These are phyloP conservation scores for Termitomyces sp. DNA, from an alignment of 768 basidiomycete species.

Conservation along the genomic window DNA sequence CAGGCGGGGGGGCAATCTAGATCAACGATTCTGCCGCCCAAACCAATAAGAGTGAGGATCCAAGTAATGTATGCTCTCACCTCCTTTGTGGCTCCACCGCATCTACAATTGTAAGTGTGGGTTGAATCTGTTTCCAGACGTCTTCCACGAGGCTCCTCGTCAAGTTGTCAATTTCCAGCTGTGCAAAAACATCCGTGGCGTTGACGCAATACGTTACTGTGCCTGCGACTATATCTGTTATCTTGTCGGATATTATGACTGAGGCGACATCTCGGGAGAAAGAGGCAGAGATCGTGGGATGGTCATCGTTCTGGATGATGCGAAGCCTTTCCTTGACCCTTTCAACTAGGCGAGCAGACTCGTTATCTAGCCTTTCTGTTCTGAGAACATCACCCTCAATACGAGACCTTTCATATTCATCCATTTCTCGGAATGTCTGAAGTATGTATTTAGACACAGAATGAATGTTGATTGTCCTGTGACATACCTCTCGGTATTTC, in stretches of 20 bases:
- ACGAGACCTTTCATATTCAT: slow-evolving; percentile 1
- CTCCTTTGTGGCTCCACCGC: neutral
- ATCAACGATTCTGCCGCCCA: neutral
- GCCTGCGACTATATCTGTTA: neutral
- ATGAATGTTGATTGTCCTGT: neutral
- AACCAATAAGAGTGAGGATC: too few relatives aligned
- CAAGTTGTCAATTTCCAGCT: neutral
- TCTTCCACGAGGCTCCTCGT: neutral
- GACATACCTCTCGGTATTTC: slow-evolving; percentile 1
- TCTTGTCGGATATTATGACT: slow-evolving; percentile 4
- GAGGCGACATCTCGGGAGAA: neutral
- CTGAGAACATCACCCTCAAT: neutral
- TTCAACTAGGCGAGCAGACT: neutral
- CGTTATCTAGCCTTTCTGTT: neutral
- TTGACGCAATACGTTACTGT: neutral
- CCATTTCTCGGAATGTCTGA: slow-evolving; percentile 5
- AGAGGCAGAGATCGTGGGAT: neutral
- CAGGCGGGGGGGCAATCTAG: slow-evolving; percentile 1
- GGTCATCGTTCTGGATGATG: neutral
- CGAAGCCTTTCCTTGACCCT: neutral
- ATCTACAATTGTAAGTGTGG: slow-evolving; percentile 1
- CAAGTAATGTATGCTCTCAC: neutral
- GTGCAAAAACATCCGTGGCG: neutral
- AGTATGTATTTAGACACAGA: neutral
- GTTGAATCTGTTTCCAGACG: neutral